Conservation (phyloP, 2,329 filamentous ascomycete species). For the Decorospora gaudefroyi region DNA sequence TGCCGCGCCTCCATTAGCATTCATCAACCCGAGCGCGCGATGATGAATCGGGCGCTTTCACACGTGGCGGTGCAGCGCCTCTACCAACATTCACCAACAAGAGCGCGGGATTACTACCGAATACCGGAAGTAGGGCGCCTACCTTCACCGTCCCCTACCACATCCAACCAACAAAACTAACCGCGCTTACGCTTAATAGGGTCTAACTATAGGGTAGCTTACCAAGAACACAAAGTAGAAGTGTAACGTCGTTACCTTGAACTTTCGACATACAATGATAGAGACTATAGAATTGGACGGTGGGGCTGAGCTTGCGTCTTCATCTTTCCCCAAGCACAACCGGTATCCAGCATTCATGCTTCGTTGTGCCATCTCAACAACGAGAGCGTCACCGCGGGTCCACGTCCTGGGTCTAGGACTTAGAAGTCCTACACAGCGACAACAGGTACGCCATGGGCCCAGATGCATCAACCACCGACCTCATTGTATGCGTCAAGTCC, state of each 20-base stretch:
- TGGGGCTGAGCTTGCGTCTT: no score
- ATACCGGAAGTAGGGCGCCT: no score
- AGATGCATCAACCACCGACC: slow-evolving; percentile 6
- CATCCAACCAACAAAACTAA: no score
- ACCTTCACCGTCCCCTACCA: no score
- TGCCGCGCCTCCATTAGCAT: background rate
- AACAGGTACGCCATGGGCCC: slow-evolving; percentile 3
- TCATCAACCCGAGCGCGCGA: slow-evolving; percentile 8
- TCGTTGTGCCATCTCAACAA: background rate
- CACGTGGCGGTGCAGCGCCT: slow-evolving; percentile 13
- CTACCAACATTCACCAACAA: slow-evolving; percentile 1
- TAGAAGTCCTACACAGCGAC: slow-evolving; percentile 4
- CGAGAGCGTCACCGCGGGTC: slow-evolving; percentile 1
- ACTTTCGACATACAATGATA: no score
- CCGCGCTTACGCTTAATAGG: no score
- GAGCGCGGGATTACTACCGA: no score
- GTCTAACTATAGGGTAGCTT: no score
- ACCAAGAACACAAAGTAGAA: no score
- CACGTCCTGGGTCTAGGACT: slow-evolving; percentile 13
- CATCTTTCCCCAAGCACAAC: background rate
- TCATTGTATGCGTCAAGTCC: slow-evolving; percentile 17
- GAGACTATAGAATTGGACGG: no score
- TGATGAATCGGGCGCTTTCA: no score
- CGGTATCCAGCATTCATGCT: background rate
- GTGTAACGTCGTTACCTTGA: no score